phyloP scores from a whole-genome alignment of 2,329 filamentous ascomycete genomes.

The Grosmannia penicillata region DNA sequence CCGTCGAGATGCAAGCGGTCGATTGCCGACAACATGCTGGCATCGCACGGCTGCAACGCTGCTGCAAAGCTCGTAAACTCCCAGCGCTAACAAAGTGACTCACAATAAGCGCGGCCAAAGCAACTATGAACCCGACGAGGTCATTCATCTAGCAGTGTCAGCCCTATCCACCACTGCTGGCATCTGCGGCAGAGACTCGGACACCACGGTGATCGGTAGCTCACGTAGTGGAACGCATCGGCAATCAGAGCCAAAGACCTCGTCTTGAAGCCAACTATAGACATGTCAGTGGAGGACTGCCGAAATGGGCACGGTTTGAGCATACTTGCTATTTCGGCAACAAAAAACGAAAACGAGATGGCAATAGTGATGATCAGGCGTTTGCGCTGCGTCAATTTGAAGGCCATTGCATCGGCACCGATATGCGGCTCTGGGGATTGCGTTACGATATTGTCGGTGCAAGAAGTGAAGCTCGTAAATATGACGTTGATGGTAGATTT shows the following conservation, averaged over 20 bases:
- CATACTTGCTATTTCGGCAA: slow-evolving; percentile 34
- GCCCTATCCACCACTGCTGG: slow-evolving; percentile 27
- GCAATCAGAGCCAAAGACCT: slow-evolving; percentile 57
- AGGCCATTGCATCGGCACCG: slow-evolving; percentile 21
- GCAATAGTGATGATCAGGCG: slow-evolving; percentile 31
- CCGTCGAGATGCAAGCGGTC: too few species aligned
- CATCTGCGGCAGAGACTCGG: too few species aligned
- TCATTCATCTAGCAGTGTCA: slow-evolving; percentile 58
- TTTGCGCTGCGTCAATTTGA: slow-evolving; percentile 25
- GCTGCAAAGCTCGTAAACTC: too few species aligned
- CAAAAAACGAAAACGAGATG: slow-evolving; percentile 35
- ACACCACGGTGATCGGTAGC: slow-evolving; percentile 10
- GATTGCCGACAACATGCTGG: too few species aligned
- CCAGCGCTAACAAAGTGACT: too few species aligned
- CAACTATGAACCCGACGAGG: slow-evolving; percentile 52
- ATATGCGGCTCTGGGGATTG: background rate
- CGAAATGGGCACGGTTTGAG: background rate
- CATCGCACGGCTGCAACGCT: too few species aligned
- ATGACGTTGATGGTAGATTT: too few species aligned
- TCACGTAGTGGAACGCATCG: slow-evolving; percentile 66
- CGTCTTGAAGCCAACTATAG: slow-evolving; percentile 52
- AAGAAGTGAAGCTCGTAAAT: too few species aligned
- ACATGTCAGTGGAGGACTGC: background rate
- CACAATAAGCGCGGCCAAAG: slow-evolving; percentile 49
- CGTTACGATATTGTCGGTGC: background rate